phyloP scores from a whole-genome alignment of 768 basidiomycete species.

The Russula sp. region DNA sequence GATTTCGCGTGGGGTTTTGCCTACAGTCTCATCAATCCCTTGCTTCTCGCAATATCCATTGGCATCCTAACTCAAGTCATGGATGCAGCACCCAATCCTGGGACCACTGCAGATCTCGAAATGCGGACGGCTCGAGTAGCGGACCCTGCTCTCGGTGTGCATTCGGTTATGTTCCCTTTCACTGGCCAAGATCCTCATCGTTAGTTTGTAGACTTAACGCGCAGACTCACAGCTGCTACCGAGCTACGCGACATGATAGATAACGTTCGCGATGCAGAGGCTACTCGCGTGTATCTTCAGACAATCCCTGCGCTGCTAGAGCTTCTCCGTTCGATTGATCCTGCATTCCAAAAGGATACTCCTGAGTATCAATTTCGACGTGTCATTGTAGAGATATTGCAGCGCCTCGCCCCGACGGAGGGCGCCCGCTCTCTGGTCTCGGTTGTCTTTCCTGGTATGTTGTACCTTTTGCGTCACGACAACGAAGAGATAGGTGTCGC shows the following conservation, averaged over 20 bases:
- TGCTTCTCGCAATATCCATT: background rate
- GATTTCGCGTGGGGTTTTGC: conserved; percentile 12
- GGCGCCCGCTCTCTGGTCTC: conserved; percentile 64
- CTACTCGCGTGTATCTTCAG: conserved; percentile 62
- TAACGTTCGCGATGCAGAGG: conserved; percentile 71
- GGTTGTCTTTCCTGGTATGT: conserved; percentile 72
- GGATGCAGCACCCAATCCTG: conserved; percentile 46
- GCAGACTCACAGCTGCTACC: conserved; percentile 64
- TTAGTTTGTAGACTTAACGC: conserved; percentile 55
- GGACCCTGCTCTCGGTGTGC: conserved; percentile 68
- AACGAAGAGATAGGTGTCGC: conserved; percentile 94
- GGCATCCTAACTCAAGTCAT: conserved; percentile 33
- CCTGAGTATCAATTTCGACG: conserved; percentile 81
- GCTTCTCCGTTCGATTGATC: conserved; percentile 65
- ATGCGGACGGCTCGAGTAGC: conserved; percentile 68
- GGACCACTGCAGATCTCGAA: conserved; percentile 60
- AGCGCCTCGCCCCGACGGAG: conserved; percentile 82
- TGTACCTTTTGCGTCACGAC: conserved; percentile 80
- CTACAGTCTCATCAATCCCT: conserved; percentile 3
- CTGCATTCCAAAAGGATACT: conserved; percentile 62
- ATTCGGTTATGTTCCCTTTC: conserved; percentile 9
- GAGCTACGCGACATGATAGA: conserved; percentile 84
- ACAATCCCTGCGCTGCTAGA: conserved; percentile 74
- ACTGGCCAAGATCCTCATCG: conserved; percentile 1
- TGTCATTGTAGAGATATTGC: conserved; percentile 82